A percentile compares a stretch with the other conserved stretches of the same genome.
These are phyloP conservation scores for Meredithiella fracta DNA, from an alignment of 2,329 filamentous ascomycete genomes.

Conservation along the genomic window DNA sequence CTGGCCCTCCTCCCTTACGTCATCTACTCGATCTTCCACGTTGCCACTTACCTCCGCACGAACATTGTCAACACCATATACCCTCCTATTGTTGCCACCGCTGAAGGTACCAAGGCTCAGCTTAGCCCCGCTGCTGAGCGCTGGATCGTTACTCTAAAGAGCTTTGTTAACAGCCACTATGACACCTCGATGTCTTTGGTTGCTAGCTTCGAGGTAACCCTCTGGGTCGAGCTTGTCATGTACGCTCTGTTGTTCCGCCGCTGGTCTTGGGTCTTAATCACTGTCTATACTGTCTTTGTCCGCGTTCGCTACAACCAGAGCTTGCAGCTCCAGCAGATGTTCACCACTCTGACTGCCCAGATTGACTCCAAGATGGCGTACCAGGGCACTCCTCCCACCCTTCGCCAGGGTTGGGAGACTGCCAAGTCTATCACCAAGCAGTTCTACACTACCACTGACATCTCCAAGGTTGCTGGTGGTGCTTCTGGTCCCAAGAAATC, in stretches of 20 bases:
- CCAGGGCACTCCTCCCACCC: conserved; percentile 69
- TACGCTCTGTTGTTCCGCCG: conserved; percentile 76
- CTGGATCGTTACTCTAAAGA: conserved; percentile 56
- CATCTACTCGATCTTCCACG: conserved; percentile 97
- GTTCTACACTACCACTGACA: conserved; percentile 53
- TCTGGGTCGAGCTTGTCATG: conserved; percentile 70
- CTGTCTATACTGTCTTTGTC: conserved; percentile 80
- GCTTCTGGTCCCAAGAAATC: conserved; percentile 38
- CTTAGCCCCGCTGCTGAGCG: conserved; percentile 20
- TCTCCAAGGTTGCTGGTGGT: conserved; percentile 10
- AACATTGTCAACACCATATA: conserved; percentile 80
- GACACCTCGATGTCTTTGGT: conserved; percentile 91
- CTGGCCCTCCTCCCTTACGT: conserved; percentile 85
- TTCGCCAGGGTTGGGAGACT: conserved; percentile 62
- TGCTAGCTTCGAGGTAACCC: conserved; percentile 67
- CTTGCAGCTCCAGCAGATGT: conserved; percentile 74
- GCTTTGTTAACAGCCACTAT: conserved; percentile 96
- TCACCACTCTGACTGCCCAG: conserved; percentile 54
- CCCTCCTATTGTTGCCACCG: conserved; percentile 42
- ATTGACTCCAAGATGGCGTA: conserved; percentile 70
- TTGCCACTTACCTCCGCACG: conserved; percentile 86
- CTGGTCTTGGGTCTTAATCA: conserved; percentile 76
- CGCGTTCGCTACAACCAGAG: conserved; percentile 82
- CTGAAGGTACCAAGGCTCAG: conserved; percentile 38
- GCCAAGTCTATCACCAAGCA: conserved; percentile 59